Percentiles rank a stretch among this genome's conserved stretches.
Conservation (phyloP, 208 protist genomes). For the Leptomonas pyrrhocoris region DNA sequence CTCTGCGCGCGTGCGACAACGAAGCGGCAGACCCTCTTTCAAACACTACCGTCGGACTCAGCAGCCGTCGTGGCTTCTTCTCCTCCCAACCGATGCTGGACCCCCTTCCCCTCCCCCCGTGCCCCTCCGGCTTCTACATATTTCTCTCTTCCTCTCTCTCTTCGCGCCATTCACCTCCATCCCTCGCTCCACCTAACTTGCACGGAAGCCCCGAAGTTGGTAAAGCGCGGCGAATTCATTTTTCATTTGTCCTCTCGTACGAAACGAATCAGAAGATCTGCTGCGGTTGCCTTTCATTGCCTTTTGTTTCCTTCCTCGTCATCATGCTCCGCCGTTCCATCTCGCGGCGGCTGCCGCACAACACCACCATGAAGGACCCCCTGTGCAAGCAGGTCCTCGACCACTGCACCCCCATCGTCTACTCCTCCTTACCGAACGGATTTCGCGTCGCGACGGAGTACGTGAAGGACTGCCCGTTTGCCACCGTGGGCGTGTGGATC, state of each 20-base stretch:
- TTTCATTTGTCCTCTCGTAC: no score
- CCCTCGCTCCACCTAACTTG: not conserved
- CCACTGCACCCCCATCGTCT: slow-evolving; percentile 82
- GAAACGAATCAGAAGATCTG: not conserved
- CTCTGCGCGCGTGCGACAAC: no score
- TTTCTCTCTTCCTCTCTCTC: not conserved
- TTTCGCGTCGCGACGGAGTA: slow-evolving; percentile 97
- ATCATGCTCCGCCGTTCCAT: slow-evolving; percentile 24
- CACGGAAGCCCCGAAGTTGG: not conserved
- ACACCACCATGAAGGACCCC: slow-evolving; percentile 60
- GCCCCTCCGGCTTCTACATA: no score
- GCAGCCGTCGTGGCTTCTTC: no score
- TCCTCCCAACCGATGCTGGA: no score
- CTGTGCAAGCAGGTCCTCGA: slow-evolving; percentile 50
- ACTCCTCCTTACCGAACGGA: slow-evolving; percentile 95
- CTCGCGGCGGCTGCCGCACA: slow-evolving; percentile 41
- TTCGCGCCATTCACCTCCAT: not conserved
- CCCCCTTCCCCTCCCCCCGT: not conserved
- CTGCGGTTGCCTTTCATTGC: not conserved
- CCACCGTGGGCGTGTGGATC: slow-evolving; percentile 98
- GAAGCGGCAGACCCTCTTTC: no score
- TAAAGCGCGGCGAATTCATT: no score
- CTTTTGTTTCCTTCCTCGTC: not conserved
- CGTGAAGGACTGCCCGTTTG: slow-evolving; percentile 86
- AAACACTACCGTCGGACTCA: no score